Base-by-base conservation (phyloP, 2,329 filamentous ascomycete genomes). In the Knufia petricola region DNA sequence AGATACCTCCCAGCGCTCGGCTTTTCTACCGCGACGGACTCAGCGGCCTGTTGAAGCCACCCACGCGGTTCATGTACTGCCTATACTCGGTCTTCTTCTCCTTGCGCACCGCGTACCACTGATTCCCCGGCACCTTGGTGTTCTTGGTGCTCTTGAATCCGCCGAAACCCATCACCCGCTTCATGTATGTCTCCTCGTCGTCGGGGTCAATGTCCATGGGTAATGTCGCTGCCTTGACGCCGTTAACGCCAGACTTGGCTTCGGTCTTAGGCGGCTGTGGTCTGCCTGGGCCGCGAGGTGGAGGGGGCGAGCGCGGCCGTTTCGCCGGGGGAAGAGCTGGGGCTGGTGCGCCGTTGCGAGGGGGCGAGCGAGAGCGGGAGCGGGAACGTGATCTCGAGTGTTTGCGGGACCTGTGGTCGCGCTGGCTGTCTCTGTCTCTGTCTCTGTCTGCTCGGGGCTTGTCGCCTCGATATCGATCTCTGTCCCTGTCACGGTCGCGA, bases 21-120 rank as follows among this genome's bases (percentile, higher is more conserved):
- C 19, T 12, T 13, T 47, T 15, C 30, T 46, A 66, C 57, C 67
- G 63, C 42, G 63, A 63, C 23, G 70, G 70, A 59, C 70, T 73
- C 55, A 74, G 63, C 23, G 71, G 70, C 53, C 70, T 61, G 56
- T 74, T 74, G 61, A 74, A 74, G 48, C 71, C 71, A 50, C 70
- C 70, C 24, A 64, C 55, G 55, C 71, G 70, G 54, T 72, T 74
- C 80, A 98, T 98, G 67, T 98, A 98, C 76, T 98, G 92, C 58
- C 92, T 77, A 63, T 95, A 96, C 72, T 94, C 79, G 12, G 83
- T 85, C 78, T 87, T 89, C 79, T 95, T 95, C 69, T 92, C 87
- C 74, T 92, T 95, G 57, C 83, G 74, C 46, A 95, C 81, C 0
- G 74, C 87, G 48, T 85, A 89, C 36, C 83, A 79, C 62, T 88